These are phyloP conservation scores for Clarireedia hainanense DNA, from an alignment of 2,329 filamentous ascomycete species.

Conservation along the genomic window DNA sequence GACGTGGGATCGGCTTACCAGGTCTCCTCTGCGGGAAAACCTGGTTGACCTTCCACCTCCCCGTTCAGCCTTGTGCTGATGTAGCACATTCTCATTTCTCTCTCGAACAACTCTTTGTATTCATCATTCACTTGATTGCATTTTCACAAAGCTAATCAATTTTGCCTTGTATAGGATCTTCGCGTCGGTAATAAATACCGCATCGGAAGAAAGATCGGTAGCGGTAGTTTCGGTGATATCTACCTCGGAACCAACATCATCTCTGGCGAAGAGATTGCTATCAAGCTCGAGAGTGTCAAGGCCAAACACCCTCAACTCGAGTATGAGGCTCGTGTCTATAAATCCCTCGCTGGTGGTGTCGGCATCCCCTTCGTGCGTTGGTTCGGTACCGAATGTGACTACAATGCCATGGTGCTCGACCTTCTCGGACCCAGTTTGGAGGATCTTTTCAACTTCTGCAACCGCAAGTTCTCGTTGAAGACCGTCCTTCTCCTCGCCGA, in stretches of 20 bases:
- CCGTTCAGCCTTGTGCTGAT: slow-evolving; percentile 22
- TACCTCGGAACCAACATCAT: slow-evolving; percentile 97
- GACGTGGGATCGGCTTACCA: slow-evolving; percentile 1
- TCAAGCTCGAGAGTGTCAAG: slow-evolving; percentile 78
- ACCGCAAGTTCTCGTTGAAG: background rate
- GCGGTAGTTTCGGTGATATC: slow-evolving; percentile 97
- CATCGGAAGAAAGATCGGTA: slow-evolving; percentile 98
- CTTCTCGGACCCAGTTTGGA: slow-evolving; percentile 92
- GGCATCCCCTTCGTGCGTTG: slow-evolving; percentile 38
- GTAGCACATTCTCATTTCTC: slow-evolving; percentile 8
- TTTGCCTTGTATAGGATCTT: slow-evolving; percentile 98
- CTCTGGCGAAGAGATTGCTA: slow-evolving; percentile 98
- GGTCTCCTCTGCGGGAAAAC: too few relatives aligned
- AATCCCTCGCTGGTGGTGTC: background rate
- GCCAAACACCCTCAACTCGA: background rate
- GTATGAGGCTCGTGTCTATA: background rate
- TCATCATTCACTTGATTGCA: slow-evolving; percentile 15
- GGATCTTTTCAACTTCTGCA: slow-evolving; percentile 99
- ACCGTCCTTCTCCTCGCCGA: slow-evolving; percentile 61
- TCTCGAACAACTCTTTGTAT: background rate
- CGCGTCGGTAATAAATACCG: slow-evolving; percentile 97
- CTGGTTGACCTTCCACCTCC: too few relatives aligned
- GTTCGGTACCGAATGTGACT: slow-evolving; percentile 99
- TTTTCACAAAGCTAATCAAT: slow-evolving; percentile 27
- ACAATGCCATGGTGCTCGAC: slow-evolving; percentile 99